phyloP scores from a whole-genome alignment of 1,139 yeast genomes.

The Waltiozyma sp. region DNA sequence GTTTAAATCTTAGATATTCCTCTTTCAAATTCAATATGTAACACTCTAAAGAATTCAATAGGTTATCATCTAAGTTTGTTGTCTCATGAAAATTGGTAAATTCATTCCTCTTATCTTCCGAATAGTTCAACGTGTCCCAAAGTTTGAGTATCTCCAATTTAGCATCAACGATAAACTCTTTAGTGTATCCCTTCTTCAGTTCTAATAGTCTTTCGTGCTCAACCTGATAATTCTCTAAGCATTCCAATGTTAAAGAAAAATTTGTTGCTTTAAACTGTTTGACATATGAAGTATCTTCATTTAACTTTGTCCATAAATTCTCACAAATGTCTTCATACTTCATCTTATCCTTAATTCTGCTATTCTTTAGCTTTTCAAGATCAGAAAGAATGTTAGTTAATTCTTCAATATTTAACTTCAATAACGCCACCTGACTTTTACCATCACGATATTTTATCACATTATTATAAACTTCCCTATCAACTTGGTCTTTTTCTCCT shows the following conservation, averaged over 20 bases:
- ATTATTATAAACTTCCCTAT: constrained; percentile 11
- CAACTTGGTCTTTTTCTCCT: constrained; percentile 9
- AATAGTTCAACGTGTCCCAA: constrained; percentile 55
- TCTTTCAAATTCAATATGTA: constrained; percentile 44
- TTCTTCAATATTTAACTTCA: constrained; percentile 11
- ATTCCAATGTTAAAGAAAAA: constrained; percentile 18
- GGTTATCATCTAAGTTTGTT: constrained; percentile 35
- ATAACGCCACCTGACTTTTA: constrained; percentile 1
- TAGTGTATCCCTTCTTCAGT: constrained; percentile 53
- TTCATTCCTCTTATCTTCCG: constrained; percentile 32
- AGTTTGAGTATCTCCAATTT: constrained; percentile 43
- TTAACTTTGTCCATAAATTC: constrained; percentile 40
- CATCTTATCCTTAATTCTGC: constrained; percentile 3
- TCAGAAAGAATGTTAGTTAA: constrained; percentile 16
- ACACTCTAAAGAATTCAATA: constrained; percentile 48
- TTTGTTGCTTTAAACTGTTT: constrained; percentile 29
- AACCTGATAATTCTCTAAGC: constrained; percentile 24
- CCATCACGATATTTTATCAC: constrained; percentile 2
- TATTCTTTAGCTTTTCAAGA: constrained; percentile 5
- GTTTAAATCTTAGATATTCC: constrained; percentile 40
- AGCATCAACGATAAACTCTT: constrained; percentile 54
- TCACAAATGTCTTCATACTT: constrained; percentile 26
- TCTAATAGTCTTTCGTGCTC: constrained; percentile 50
- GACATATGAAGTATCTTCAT: constrained; percentile 28
- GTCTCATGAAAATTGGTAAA: constrained; percentile 24